Evolutionary conservation across 176 grass and related monocot species (phyloP), one percentile per base, ranked within the genome.

Genomic region (Phragmites australis): DNA sequence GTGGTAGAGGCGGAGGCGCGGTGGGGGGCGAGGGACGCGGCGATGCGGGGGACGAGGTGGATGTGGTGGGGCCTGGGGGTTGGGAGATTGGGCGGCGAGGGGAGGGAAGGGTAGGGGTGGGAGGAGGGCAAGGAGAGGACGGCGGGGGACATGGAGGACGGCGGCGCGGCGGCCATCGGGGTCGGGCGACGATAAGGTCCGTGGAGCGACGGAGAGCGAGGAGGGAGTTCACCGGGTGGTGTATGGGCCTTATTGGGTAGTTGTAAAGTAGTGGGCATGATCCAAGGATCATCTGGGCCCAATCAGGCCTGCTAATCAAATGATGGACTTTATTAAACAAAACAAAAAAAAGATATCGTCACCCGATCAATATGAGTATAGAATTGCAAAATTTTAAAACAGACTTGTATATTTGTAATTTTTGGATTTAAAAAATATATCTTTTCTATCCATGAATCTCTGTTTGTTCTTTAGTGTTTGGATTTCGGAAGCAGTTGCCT

Each of bases 51-150:
- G 59, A 52, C 59, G 49, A 87, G 23, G 30, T 37, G 71, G 70
- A 68, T 50, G 29, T 41, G 84, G 12, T n/a, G 50, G 10, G 41
- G 29, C 49, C 52, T 87, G 4, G 10, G 29, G 30, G 4, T 13
- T 16, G 42, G 9, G 41, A 40, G 4, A 25, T 57, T 86, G 50
- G 59, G 39, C 9, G 69, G 51, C 6, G 77, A 2, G 2, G 77
- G 70, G 11, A 87, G 84, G 22, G 84, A 75, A 42, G 77, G 77
- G 42, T 81, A 87, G 29, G 84, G 41, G 70, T 75, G 77, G 11
- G 77, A 86, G 46, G 84, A 57, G 40, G 59, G 27, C 59, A 81
- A 74, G 34, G 84, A 40, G 30, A 74, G 61, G 50, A 68, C 50
- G 8, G 69, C n/a, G 70, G 77, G 42, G 70, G 84, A 81, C 70